phyloP scores from a whole-genome alignment of 768 basidiomycete species.

The Cyclocybe cylindracea region DNA sequence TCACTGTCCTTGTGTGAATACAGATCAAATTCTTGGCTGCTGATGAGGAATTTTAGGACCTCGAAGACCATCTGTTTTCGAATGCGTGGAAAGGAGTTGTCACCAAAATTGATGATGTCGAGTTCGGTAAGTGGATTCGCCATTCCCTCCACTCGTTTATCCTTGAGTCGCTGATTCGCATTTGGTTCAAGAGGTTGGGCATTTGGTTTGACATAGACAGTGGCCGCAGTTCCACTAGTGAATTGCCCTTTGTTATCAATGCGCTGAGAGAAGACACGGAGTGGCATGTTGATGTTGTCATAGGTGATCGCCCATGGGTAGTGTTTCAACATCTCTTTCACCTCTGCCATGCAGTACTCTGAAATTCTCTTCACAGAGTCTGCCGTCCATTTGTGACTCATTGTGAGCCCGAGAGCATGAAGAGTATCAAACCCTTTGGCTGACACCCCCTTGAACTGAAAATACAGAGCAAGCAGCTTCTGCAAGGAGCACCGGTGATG shows the following conservation, averaged over 20 bases:
- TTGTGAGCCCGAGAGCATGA: constrained; percentile 34
- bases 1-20: background rate
- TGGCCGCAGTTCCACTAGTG: constrained; percentile 35
- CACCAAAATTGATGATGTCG: constrained; percentile 22
- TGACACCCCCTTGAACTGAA: constrained; percentile 36
- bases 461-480: constrained; percentile 35
- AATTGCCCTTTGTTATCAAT: constrained; percentile 36
- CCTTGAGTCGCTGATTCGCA: constrained; percentile 19
- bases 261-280: constrained; percentile 36
- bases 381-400: constrained; percentile 40
- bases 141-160: constrained; percentile 18
- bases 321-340: constrained; percentile 19
- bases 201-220: constrained; percentile 30
- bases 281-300: constrained; percentile 38
- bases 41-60: constrained; percentile 26
- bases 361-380: constrained; percentile 27
- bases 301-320: constrained; percentile 33
- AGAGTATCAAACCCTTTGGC: constrained; percentile 39
- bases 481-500: constrained; percentile 23
- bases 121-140: constrained; percentile 20
- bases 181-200: constrained; percentile 11
- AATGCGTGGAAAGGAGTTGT: constrained; percentile 12
- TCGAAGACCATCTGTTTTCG: constrained; percentile 11
- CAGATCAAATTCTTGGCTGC: constrained; percentile 2
- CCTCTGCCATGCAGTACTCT: constrained; percentile 19